Base-by-base conservation (phyloP, 495 filamentous ascomycete genomes). In the Penicillium fimorum region DNA sequence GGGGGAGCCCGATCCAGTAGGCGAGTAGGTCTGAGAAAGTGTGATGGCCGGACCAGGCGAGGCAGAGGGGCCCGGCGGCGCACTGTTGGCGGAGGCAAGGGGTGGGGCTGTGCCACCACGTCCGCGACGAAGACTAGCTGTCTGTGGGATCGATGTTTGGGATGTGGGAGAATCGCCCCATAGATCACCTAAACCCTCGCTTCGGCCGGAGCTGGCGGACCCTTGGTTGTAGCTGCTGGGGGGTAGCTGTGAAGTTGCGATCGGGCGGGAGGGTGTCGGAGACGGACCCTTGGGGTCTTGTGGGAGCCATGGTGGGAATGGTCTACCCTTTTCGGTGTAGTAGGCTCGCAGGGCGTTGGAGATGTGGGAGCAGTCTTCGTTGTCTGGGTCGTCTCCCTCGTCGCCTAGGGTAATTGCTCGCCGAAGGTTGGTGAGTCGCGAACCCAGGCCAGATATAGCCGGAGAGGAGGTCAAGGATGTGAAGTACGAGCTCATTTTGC, bases 341-440 rank as follows among this genome's bases (percentile, higher is more conserved):
- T 97, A 96, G 54, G 85, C 88, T 50, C 94, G 88, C n/a, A 98
- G 85, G 13, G 96, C 92, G 67, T 92, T 88, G 74, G 90, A 93
- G 67, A 98, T 86, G 75, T 96, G 91, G 1, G 91, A 92, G 76
- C 94, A 88, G 74, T 96, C 92, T 75, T 95, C 91, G 55, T 91
- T 94, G 65, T 97, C 92, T 58, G 79, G 77, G 63, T 81, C 77
- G 63, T 79, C 77, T 27, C 89, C 89, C 75, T 96, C 92, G 54
- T 85, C 81, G 69, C 95, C 92, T 64, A 85, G 80, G 53, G 92
- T 86, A 69, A 94, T 86, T 30, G 84, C 86, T 35, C 87, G 84
- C 56, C 90, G 89, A 59, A 96, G 82, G 61, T 87, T 87, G 69
- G 82, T 87, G 71, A 95, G 90, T 59, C 87, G 84, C 33, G 86